Evolutionary conservation across 805 yeast species (phyloP), one percentile per base, ranked within the genome.

Genomic region (Lachancea thermotolerans): DNA sequence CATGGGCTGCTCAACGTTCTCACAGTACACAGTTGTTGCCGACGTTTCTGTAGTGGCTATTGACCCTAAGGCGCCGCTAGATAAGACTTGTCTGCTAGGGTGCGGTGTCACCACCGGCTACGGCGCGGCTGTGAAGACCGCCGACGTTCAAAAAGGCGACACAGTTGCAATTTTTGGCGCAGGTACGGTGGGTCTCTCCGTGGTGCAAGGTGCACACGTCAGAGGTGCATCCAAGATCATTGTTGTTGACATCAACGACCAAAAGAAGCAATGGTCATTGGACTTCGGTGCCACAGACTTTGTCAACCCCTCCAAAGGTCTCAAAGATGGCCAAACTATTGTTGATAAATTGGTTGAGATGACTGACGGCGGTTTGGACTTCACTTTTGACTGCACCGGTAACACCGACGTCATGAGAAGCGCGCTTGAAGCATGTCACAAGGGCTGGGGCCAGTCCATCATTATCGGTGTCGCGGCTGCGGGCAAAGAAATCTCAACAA

Each of bases 71-170:
- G 97, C 96, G 48, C 85, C 87, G 50, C 74, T 81, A 65, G 95
- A 87, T 62, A 79, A 83, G 62, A 85, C 90, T 34, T 89, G 98
- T 73, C 71, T 95, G 66, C 78, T 95, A 58, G 99, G 99, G 42
- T 93, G 99, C 68, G 99, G 99, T 74, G 86, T 93, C 60, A 93
- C 99, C 44, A 93, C 99, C 43, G 99, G 99, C 53, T 86, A 86
- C 64, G 99, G 99, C 68, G 96, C 98, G 42, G 99, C 97, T 44
- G 78, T 85, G 57, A 86, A 86, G 72, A 87, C 96, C 42, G 98
- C 97, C 49, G 52, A 63, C 57, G 91, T 95, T 48, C 81, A 84
- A 62, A 75, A 79, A 64, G 97, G 96, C 56, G 97, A 91, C 64
- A 86, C 84, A 49, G 89, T 93, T 51, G 99, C 96, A 38, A 86